Conservation (phyloP, 345 rosid species). For the Hirschfeldia incana region DNA sequence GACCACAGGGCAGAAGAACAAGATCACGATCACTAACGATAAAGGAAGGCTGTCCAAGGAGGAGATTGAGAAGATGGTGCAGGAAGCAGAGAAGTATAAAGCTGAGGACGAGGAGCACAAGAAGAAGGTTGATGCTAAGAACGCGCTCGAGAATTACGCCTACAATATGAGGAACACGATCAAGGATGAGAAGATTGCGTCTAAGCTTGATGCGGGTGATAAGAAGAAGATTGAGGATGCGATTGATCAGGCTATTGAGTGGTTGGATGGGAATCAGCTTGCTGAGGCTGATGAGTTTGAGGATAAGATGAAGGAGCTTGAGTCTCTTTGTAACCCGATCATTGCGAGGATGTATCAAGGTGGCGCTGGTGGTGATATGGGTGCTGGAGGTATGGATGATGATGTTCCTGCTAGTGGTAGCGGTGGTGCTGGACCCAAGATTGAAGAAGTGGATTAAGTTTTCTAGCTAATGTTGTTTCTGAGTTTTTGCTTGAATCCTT, state of each 20-base stretch:
- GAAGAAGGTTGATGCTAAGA: constrained; percentile 68
- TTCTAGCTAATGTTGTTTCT: neutral
- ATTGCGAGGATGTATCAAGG: constrained; percentile 55
- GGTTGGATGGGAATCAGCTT: constrained; percentile 57
- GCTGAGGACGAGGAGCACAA: constrained; percentile 63
- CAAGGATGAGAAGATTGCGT: constrained; percentile 56
- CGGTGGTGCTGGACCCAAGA: constrained; percentile 64
- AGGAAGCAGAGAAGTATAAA: constrained; percentile 67
- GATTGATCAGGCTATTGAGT: constrained; percentile 51
- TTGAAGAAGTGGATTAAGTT: constrained; percentile 64
- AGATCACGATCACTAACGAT: constrained; percentile 65
- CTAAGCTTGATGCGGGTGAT: constrained; percentile 50
- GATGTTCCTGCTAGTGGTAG: constrained; percentile 40
- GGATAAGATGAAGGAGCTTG: constrained; percentile 70
- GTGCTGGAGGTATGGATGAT: constrained; percentile 49
- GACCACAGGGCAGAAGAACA: constrained; percentile 69
- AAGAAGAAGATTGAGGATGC: constrained; percentile 70
- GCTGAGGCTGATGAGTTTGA: constrained; percentile 65
- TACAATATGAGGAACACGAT: constrained; percentile 65
- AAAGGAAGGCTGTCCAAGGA: constrained; percentile 63
- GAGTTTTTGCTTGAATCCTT: neutral
- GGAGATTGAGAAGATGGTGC: constrained; percentile 66
- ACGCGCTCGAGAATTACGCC: constrained; percentile 49
- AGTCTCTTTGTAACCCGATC: constrained; percentile 58
- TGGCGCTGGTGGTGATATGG: constrained; percentile 45